Conservation (phyloP, 352 stramenopile species). For the Albugo candida region DNA sequence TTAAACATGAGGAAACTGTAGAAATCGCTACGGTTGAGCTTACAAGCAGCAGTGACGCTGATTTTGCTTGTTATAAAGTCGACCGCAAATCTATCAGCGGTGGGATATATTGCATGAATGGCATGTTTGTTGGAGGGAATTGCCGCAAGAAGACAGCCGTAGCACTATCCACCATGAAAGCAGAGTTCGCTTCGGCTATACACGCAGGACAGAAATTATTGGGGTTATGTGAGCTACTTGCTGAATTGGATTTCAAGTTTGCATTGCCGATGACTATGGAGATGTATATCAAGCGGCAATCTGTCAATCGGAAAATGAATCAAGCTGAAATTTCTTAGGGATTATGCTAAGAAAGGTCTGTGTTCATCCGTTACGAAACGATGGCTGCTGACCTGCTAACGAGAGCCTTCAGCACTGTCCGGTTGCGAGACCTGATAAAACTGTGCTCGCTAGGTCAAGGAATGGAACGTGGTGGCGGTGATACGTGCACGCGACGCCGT, state of each 20-base stretch:
- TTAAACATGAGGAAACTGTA: background rate
- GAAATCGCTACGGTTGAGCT: background rate
- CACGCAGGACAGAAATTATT: constrained; percentile 2
- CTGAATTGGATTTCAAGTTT: constrained; percentile 1
- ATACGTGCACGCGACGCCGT: too few species aligned
- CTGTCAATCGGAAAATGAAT: background rate
- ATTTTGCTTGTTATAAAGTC: constrained; percentile 10
- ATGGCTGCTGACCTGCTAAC: constrained; percentile 9
- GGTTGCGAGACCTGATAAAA: background rate
- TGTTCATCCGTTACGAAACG: too few species aligned
- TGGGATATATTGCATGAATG: constrained; percentile 5
- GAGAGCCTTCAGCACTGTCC: constrained; percentile 1
- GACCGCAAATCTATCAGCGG: constrained; percentile 10
- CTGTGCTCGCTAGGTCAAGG: background rate
- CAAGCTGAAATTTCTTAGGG: background rate
- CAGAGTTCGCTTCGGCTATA: constrained; percentile 6
- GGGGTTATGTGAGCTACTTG: constrained; percentile 3
- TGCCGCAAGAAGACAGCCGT: constrained; percentile 9
- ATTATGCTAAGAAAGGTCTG: constrained; percentile 1
- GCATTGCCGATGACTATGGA: constrained; percentile 1
- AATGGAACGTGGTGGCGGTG: too few species aligned
- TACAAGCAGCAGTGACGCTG: constrained; percentile 6
- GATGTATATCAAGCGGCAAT: background rate
- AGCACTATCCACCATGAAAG: constrained; percentile 9
- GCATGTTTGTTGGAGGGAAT: constrained; percentile 3